A percentile compares a stretch with the other conserved stretches of the same genome.
These are phyloP conservation scores for Clonostachys solani DNA, from an alignment of 2,329 filamentous ascomycete species.

Conservation along the genomic window DNA sequence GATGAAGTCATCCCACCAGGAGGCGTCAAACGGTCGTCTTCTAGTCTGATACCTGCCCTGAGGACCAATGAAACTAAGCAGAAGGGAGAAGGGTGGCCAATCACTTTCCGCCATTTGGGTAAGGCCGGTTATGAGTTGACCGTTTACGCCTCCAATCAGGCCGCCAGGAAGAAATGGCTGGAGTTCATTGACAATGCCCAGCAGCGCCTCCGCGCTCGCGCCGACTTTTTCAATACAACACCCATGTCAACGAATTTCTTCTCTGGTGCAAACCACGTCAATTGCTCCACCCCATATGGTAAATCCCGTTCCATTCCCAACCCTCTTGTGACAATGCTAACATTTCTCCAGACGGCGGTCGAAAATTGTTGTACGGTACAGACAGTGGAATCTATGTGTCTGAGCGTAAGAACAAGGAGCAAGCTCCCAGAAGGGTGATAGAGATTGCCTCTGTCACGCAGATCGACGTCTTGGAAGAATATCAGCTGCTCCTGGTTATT, in stretches of 20 bases:
- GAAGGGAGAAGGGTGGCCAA: constrained; percentile 76
- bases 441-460: constrained; percentile 88
- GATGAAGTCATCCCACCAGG: constrained; percentile 84
- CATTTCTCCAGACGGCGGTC: constrained; percentile 68
- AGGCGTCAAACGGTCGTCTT: constrained; percentile 83
- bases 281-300: constrained; percentile 91
- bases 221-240: constrained; percentile 82
- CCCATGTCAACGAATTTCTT: constrained; percentile 58
- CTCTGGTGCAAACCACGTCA: constrained; percentile 72
- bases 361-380: constrained; percentile 91
- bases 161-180: constrained; percentile 92
- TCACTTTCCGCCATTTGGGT: constrained; percentile 93
- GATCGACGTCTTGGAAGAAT: constrained; percentile 93
- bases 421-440: constrained; percentile 73
- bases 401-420: constrained; percentile 86
- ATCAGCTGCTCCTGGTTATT: constrained; percentile 84
- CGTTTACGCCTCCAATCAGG: constrained; percentile 80
- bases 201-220: constrained; percentile 77
- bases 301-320: constrained; percentile 24
- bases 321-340: neutral
- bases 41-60: constrained; percentile 66
- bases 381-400: constrained; percentile 91
- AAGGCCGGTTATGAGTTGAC: constrained; percentile 94
- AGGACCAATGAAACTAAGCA: constrained; percentile 48
- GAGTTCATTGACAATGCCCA: constrained; percentile 93